Evolutionary conservation across 2,329 filamentous ascomycete genomes (phyloP), one percentile per base, ranked within the genome.

Genomic region (Botrytis aclada): DNA sequence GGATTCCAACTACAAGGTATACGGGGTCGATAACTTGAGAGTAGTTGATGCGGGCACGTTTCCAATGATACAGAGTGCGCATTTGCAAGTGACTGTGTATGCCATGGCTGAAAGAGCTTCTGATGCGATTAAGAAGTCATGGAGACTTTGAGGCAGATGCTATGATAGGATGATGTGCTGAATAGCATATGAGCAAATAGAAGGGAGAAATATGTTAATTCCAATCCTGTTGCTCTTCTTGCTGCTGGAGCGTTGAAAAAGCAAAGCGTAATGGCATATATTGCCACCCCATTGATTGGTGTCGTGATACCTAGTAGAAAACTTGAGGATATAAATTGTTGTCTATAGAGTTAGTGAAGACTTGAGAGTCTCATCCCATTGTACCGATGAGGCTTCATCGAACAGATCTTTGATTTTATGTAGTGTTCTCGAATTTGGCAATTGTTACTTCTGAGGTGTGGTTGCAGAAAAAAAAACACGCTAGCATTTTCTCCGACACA

Each of bases 31-130:
- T 25, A 72, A 71, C 18, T 43, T 78, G 34, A 74, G 74, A 60
- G 74, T 77, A 29, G 73, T 74, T 25, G 77, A 77, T 76, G 76
- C 77, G 20, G 77, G 77, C 41, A 72, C 76, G 25, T 73, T 78
- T 18, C 75, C 77, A 3, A 70, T 78, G 54, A 64, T 72, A 69
- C 47, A 66, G 2, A 39, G 74, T 18, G 72, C 69, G 6, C 76
- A 78, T 76, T 72, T 76, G 29, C 56, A 70, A 39, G 73, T 45
- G 25, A 54, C 71, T 37, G 76, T 75, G 12, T 77, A 77, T 70
- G 75, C 75, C 16, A 71, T 77, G 60, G 76, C 76, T 8, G 76
- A 78, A 34, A 74, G 65, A 64, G 75, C 73, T 8, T 65, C 75
- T 0, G 74, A 75, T 62, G 39, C 64, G 29, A 75, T 76, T 12